Base-by-base conservation (phyloP, 75 land plant species). In the Pinus taeda region DNA sequence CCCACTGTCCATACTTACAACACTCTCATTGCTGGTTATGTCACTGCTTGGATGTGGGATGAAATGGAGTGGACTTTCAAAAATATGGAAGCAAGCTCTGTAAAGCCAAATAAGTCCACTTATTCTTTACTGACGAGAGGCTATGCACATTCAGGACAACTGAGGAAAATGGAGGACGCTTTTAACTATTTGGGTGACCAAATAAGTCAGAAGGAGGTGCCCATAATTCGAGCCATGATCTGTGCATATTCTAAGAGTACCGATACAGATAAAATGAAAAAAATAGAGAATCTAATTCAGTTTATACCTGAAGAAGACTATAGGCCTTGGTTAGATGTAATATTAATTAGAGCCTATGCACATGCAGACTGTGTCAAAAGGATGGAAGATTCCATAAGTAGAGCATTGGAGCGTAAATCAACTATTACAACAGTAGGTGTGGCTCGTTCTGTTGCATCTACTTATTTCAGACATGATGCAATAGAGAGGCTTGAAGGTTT, bases 21-120 rank as follows among this genome's bases (percentile, higher is more conserved):
- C 45, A 78, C 63, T 62, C 74, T 92, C 21, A 90, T 92, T 74
- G 88, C 91, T 65, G 97, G 91, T 20, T 94, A 88, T 84, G 18
- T 94, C 60, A 88, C 89, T 12, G 95, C 95, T 12, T 88, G 91
- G 88, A 88, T 77, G 80, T 88, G 94, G 87, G 85, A 87, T 21
- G 55, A 73, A 30, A 92, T 94, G 95, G 97, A 94, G 60, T 66
- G 53, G 26, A 76, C 83, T 20, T 88, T 74, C 83, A 42, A 66
- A 18, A 58, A 59, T 60, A 83, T 94, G 91, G 66, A 79, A 64
- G 77, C 36, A 0, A 58, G 85, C 13, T 53, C 60, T 13, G 63
- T 93, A 71, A 79, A 79, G 80, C 93, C 97, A 36, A 83, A 94
- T 65, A 60, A 42, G 15, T 66, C 49, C 20, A 94, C 95, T 0